phyloP scores from a whole-genome alignment of 345 rosid species.

The Euclidium syriacum region DNA sequence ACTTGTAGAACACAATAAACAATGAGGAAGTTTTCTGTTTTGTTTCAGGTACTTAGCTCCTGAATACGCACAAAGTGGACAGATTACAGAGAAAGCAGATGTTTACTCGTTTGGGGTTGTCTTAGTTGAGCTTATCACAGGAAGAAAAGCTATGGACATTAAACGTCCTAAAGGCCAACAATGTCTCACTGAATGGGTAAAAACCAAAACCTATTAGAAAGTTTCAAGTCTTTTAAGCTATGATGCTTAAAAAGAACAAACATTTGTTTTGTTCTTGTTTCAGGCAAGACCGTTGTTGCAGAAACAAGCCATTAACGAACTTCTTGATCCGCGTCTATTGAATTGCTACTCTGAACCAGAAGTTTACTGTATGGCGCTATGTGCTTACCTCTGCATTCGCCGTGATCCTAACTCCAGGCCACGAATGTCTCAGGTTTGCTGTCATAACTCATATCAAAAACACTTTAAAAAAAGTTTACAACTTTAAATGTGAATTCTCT shows the following conservation, averaged over 20 bases:
- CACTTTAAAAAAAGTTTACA: neutral
- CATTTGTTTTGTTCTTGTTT: neutral
- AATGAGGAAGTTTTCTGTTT: neutral
- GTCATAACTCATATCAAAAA: conserved; percentile 6
- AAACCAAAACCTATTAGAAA: neutral
- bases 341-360: conserved; percentile 57
- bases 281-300: conserved; percentile 93
- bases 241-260: conserved; percentile 1
- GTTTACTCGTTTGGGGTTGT: conserved; percentile 94
- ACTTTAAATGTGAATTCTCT: neutral
- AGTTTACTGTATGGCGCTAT: conserved; percentile 70
- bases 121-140: conserved; percentile 89
- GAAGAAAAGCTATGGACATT: conserved; percentile 94
- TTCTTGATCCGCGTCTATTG: conserved; percentile 68
- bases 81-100: conserved; percentile 95
- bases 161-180: conserved; percentile 88
- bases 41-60: conserved; percentile 82
- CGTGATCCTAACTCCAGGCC: conserved; percentile 86
- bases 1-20: neutral
- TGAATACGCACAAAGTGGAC: conserved; percentile 95
- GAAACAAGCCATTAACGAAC: conserved; percentile 58
- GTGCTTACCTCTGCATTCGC: conserved; percentile 85
- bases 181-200: conserved; percentile 96
- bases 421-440: conserved; percentile 89
- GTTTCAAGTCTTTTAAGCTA: neutral